phyloP scores from a whole-genome alignment of 1,284 basidiomycete species.

The Boletus hoseneyae region DNA sequence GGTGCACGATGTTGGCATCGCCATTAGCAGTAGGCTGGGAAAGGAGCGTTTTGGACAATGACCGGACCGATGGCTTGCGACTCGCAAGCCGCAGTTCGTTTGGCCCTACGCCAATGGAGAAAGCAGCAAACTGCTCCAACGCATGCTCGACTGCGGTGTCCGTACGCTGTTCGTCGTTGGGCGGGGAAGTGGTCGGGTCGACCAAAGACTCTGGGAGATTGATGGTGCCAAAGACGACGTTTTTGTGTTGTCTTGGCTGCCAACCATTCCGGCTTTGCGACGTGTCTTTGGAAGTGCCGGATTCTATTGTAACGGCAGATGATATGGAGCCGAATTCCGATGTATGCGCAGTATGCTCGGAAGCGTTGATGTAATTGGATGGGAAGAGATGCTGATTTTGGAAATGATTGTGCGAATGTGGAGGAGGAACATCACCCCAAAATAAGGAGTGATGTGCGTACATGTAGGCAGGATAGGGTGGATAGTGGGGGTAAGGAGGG shows the following conservation, averaged over 20 bases:
- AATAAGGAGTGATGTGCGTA: slow-evolving; percentile 26
- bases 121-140: slow-evolving; percentile 36
- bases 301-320: slow-evolving; percentile 17
- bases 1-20: neutral
- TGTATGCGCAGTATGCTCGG: slow-evolving; percentile 15
- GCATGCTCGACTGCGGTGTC: slow-evolving; percentile 12
- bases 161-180: slow-evolving; percentile 27
- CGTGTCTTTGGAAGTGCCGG: slow-evolving; percentile 5
- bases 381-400: slow-evolving; percentile 18
- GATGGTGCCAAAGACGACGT: slow-evolving; percentile 52
- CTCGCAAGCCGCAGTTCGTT: slow-evolving; percentile 39
- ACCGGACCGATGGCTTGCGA: slow-evolving; percentile 35
- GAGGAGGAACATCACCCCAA: slow-evolving; percentile 23
- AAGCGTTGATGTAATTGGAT: slow-evolving; percentile 10
- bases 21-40: slow-evolving; percentile 2
- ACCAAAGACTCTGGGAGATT: slow-evolving; percentile 25
- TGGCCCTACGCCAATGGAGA: slow-evolving; percentile 46
- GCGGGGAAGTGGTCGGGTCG: neutral
- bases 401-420: slow-evolving; percentile 18
- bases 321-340: slow-evolving; percentile 20
- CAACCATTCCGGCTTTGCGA: slow-evolving; percentile 9
- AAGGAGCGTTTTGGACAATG: slow-evolving; percentile 17
- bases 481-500: slow-evolving; percentile 32
- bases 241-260: slow-evolving; percentile 14
- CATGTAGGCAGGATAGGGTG: slow-evolving; percentile 33